These are phyloP conservation scores for Tricholoma saponaceum DNA, from an alignment of 768 basidiomycete species.

Conservation along the genomic window DNA sequence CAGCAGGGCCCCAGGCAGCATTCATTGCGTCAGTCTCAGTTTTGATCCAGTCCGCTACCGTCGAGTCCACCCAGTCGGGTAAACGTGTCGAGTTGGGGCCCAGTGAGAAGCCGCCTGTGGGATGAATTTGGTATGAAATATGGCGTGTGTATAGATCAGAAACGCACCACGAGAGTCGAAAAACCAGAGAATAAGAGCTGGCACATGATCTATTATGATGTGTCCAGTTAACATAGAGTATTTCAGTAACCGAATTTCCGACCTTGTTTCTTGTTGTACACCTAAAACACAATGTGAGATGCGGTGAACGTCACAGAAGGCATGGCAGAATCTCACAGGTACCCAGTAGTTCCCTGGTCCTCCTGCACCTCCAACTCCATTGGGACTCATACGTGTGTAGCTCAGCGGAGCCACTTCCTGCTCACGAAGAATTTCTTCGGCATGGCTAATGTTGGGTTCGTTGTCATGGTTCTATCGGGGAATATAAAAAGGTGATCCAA, in stretches of 20 bases:
- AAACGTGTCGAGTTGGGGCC: constrained; percentile 41
- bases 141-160: neutral
- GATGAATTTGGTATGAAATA: neutral
- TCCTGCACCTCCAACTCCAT: constrained; percentile 56
- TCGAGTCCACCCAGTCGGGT: constrained; percentile 66
- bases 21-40: constrained; percentile 52
- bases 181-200: constrained; percentile 66
- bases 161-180: constrained; percentile 68
- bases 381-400: constrained; percentile 59
- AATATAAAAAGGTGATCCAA: neutral
- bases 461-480: constrained; percentile 68
- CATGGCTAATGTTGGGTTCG: constrained; percentile 65
- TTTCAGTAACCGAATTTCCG: neutral
- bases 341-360: constrained; percentile 79
- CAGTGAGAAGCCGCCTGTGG: constrained; percentile 45
- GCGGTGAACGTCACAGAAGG: neutral
- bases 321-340: constrained; percentile 41
- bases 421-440: constrained; percentile 63
- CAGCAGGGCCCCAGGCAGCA: constrained; percentile 50
- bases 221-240: neutral
- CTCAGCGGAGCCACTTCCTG: constrained; percentile 50
- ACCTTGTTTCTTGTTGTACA: constrained; percentile 36
- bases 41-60: constrained; percentile 59
- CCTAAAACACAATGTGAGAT: constrained; percentile 22
- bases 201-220: constrained; percentile 33